Conservation (phyloP, 768 basidiomycete genomes). For the Suillus placidus region DNA sequence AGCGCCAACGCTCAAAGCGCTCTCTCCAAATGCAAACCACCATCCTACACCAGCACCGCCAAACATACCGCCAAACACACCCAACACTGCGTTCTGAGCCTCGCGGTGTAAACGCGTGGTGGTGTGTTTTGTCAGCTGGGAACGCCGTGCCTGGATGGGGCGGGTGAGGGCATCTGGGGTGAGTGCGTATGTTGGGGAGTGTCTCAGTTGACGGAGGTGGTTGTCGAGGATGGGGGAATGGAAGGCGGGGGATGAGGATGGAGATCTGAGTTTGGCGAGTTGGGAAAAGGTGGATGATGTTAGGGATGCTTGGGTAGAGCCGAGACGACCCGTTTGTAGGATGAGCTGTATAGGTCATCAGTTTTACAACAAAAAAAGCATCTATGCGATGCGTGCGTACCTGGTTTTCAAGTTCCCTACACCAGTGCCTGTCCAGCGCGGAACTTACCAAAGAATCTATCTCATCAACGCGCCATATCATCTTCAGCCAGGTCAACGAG, state of each 20-base stretch:
- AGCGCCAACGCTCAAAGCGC: conserved; percentile 34
- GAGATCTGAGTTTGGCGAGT: conserved; percentile 39
- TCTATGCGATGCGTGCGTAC: conserved; percentile 31
- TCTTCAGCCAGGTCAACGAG: conserved; percentile 42
- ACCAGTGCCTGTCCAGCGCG: conserved; percentile 40
- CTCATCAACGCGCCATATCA: conserved; percentile 45
- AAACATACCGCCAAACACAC: conserved; percentile 49
- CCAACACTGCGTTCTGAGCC: conserved; percentile 59
- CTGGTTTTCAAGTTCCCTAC: conserved; percentile 52
- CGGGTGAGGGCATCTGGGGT: conserved; percentile 47
- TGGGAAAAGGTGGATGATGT: conserved; percentile 44
- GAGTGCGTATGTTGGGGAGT: conserved; percentile 50
- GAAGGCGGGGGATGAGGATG: conserved; percentile 29
- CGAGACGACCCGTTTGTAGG: conserved; percentile 63
- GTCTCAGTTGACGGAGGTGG: conserved; percentile 52
- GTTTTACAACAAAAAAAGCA: background rate
- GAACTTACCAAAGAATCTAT: conserved; percentile 37
- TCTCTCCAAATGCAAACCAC: conserved; percentile 49
- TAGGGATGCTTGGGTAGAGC: conserved; percentile 47
- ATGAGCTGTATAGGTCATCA: conserved; percentile 50
- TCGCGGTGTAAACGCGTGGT: conserved; percentile 63
- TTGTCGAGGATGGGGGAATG: conserved; percentile 64
- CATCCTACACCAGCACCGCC: conserved; percentile 58
- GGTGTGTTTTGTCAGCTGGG: conserved; percentile 56
- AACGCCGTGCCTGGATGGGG: conserved; percentile 54